Conservation (phyloP, 306 rosid genomes). For the Castanea sativa region DNA sequence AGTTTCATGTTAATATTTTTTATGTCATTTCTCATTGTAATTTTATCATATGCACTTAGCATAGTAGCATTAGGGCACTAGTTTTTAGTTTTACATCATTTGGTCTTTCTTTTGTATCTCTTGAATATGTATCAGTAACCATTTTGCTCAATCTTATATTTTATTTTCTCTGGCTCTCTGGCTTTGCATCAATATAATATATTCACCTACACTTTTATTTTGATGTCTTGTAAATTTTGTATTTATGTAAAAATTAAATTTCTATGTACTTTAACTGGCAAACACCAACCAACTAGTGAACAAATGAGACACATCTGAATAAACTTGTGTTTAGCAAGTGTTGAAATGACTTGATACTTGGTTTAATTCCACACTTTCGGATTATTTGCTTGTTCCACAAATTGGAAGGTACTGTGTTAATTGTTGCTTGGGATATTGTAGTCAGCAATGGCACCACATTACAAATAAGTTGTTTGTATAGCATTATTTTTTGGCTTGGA, state of each 20-base stretch:
- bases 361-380: not conserved
- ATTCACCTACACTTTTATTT: too few relatives aligned
- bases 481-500: not conserved
- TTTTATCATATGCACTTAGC: too few relatives aligned
- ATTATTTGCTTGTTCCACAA: not conserved
- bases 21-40: too few relatives aligned
- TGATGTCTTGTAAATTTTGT: not conserved
- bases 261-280: not conserved
- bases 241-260: not conserved
- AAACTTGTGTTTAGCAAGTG: not conserved
- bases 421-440: not conserved
- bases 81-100: not conserved
- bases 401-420: conserved; percentile 1
- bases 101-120: not conserved
- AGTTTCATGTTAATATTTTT: too few relatives aligned
- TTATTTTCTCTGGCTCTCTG: not conserved
- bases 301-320: not conserved
- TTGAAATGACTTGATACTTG: not conserved
- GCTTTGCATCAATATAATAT: not conserved
- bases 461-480: not conserved
- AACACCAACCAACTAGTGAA: not conserved
- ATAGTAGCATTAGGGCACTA: not conserved
- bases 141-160: not conserved
- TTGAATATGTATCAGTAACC: not conserved
- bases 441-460: too few relatives aligned